These are phyloP conservation scores for Aspergillus flavus DNA, from an alignment of 2,329 filamentous ascomycete genomes.

Conservation along the genomic window DNA sequence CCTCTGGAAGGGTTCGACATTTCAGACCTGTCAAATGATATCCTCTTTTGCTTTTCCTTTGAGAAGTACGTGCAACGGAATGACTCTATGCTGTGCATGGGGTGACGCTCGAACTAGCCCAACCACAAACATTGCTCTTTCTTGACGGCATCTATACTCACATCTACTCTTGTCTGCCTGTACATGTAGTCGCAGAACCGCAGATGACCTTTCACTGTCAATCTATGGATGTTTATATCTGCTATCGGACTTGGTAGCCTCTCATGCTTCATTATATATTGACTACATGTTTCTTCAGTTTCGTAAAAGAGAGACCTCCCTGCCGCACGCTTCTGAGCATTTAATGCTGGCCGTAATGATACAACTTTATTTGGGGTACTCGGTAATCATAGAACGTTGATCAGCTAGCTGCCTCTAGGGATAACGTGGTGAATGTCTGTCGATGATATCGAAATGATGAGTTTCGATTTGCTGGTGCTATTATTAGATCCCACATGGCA, in stretches of 20 bases:
- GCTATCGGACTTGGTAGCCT: neutral
- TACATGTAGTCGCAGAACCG: slow-evolving; percentile 3
- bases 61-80: neutral
- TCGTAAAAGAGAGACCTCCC: neutral
- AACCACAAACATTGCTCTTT: neutral
- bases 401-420: no score
- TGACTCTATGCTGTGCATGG: neutral
- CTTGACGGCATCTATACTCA: neutral
- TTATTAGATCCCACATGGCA: neutral
- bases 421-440: neutral
- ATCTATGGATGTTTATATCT: neutral
- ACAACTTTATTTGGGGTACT: neutral
- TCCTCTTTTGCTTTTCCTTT: slow-evolving; percentile 11
- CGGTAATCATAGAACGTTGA: no score
- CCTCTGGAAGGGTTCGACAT: neutral
- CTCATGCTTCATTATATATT: neutral
- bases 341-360: neutral
- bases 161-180: neutral
- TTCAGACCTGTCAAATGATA: slow-evolving; percentile 14
- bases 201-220: neutral
- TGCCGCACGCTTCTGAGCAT: neutral
- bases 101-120: neutral
- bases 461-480: neutral
- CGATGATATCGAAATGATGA: no score
- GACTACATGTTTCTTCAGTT: neutral